Evolutionary conservation across 2,329 filamentous ascomycete species (phyloP).

Genomic region (Claviceps purpurea): DNA sequence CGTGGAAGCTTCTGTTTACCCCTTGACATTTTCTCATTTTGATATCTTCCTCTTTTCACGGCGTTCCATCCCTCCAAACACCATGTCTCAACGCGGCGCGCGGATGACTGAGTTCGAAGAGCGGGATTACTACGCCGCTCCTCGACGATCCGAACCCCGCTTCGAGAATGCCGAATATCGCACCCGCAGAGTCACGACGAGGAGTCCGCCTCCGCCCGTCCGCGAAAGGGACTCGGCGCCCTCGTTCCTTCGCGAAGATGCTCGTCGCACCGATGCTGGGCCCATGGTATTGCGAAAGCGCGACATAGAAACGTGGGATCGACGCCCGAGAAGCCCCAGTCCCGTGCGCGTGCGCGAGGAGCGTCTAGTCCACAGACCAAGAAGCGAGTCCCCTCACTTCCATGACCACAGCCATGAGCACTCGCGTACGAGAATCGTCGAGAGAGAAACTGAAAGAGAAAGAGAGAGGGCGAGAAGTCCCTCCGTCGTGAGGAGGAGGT

Average conservation of each 20-base stretch:
- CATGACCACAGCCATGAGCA: constrained; percentile 19
- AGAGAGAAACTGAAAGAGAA: constrained; percentile 28
- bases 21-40: neutral
- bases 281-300: constrained; percentile 40
- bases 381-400: constrained; percentile 27
- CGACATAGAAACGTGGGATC: constrained; percentile 41
- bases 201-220: constrained; percentile 12
- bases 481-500: constrained; percentile 17
- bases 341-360: constrained; percentile 29
- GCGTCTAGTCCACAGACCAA: constrained; percentile 28
- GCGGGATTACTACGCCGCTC: constrained; percentile 27
- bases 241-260: constrained; percentile 38
- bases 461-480: constrained; percentile 26
- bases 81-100: constrained; percentile 10
- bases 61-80: neutral
- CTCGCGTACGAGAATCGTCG: constrained; percentile 22
- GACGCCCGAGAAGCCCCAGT: constrained; percentile 30
- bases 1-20: neutral
- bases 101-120: constrained; percentile 30
- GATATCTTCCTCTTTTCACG: neutral
- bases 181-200: constrained; percentile 11
- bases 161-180: constrained; percentile 14
- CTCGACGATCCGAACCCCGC: constrained; percentile 20
- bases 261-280: constrained; percentile 32
- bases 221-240: constrained; percentile 33